Evolutionary conservation across 768 basidiomycete species (phyloP), one percentile per base, ranked within the genome.

Genomic region (Pleurotus tuber-regium): DNA sequence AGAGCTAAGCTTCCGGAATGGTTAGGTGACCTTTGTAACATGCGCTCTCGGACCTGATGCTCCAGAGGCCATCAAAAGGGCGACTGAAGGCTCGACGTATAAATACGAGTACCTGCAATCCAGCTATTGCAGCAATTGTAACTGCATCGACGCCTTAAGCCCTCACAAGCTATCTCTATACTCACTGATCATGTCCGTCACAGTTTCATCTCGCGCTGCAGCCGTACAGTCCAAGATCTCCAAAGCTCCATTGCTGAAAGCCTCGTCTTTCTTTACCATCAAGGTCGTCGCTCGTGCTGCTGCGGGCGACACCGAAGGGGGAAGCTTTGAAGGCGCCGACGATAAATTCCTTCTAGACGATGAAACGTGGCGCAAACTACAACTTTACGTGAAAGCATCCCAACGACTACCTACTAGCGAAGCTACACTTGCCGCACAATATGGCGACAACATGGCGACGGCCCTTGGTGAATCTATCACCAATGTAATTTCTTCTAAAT

Each of bases 351-450:
- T 42, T 2, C 41, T 42, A 6, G 41, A 42, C 23, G 41, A 42
- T 16, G 41, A 42, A 25, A 42, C 23, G 18, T 42, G 41, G 41
- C 41, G 41, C 21, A 42, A 42, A 25, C 16, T 42, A 42, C 41
- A 42, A 18, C 4, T 42, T 9, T 42, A 42, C 16, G 41, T 42
- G 19, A 42, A 42, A 25, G 9, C 41, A 10, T 42, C 41, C 8
- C 41, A 42, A 42, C 16, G 41, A 8, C 23, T 42, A 5, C 41
- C 41, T 23, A 42, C 41, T 9, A 42, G 6, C 9, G 11, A 25
- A 5, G 21, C 23, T 11, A 10, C 16, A 10, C 41, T 42, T 21
- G 41, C 16, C 8, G 41, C 16, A 10, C 7, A 42, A 12, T 42
- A 10, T 18, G 41, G 41, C 23, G 41, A 42, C 18, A 42, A 25